Evolutionary conservation across 1,284 basidiomycete genomes (phyloP).

Genomic region (Agroathelia rolfsii): DNA sequence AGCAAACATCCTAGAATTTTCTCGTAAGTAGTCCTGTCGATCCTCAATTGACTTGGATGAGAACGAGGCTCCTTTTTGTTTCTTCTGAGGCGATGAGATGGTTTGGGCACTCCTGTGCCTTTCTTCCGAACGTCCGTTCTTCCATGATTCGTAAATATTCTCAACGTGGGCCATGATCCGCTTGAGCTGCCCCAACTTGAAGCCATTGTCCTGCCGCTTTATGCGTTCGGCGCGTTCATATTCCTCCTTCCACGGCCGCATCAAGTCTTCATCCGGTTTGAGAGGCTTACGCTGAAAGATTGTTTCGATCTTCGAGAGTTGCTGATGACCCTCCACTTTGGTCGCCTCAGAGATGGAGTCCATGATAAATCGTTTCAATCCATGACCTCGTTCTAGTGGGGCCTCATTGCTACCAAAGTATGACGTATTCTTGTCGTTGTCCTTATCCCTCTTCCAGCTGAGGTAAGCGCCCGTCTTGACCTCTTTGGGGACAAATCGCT

Average conservation of each 20-base stretch:
- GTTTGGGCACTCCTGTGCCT: constrained; percentile 2
- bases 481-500: constrained; percentile 4
- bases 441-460: constrained; percentile 16
- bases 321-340: constrained; percentile 6
- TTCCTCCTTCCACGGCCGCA: constrained; percentile 21
- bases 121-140: constrained; percentile 3
- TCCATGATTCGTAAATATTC: constrained; percentile 13
- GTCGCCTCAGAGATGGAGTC: constrained; percentile 15
- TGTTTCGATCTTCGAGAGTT: constrained; percentile 10
- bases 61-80: constrained; percentile 14
- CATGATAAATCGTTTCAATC: constrained; percentile 21
- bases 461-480: constrained; percentile 3
- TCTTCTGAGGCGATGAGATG: constrained; percentile 5
- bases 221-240: constrained; percentile 9
- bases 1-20: constrained; percentile 24
- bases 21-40: constrained; percentile 30
- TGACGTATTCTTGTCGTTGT: constrained; percentile 3
- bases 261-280: constrained; percentile 20
- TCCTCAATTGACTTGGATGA: constrained; percentile 24
- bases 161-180: constrained; percentile 21
- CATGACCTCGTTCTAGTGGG: constrained; percentile 4
- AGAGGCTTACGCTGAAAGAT: constrained; percentile 9
- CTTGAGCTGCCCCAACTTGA: constrained; percentile 15
- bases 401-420: too few species aligned
- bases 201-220: constrained; percentile 1